Evolutionary conservation across 352 stramenopile genomes (phyloP).

Genomic region (Globisporangium perplexum): DNA sequence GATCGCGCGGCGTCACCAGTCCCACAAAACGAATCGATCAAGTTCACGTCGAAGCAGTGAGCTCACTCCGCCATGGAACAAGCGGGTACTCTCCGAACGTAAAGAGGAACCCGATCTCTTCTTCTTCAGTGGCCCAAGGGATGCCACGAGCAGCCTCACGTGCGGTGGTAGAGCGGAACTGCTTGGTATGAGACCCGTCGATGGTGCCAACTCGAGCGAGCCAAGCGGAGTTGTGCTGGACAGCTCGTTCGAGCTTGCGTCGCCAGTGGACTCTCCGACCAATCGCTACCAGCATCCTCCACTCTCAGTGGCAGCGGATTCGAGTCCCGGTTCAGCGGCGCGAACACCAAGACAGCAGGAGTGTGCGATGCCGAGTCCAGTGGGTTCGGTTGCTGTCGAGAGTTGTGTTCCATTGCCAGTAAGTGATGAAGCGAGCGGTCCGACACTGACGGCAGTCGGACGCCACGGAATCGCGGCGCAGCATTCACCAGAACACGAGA

Average conservation of each 20-base stretch:
- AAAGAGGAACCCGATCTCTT: background rate
- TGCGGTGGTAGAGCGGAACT: background rate
- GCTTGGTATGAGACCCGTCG: background rate
- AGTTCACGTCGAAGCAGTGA: background rate
- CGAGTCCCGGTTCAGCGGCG: background rate
- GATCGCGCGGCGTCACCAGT: background rate
- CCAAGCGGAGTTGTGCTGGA: background rate
- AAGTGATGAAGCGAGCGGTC: no score
- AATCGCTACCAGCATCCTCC: background rate
- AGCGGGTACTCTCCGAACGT: background rate
- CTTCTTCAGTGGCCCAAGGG: background rate
- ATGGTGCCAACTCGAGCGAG: background rate
- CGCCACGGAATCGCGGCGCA: background rate
- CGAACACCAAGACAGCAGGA: background rate
- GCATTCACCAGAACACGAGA: background rate
- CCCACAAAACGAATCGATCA: background rate
- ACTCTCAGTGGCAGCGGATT: background rate
- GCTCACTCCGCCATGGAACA: background rate
- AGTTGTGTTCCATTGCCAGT: background rate
- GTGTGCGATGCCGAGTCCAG: background rate
- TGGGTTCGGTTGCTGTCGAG: background rate
- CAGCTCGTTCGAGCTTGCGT: conserved; percentile 6
- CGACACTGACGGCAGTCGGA: background rate
- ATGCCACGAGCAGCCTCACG: background rate
- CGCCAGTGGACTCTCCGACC: background rate